Conservation (phyloP, 257 asterid genomes). For the Cruciata laevipes region DNA sequence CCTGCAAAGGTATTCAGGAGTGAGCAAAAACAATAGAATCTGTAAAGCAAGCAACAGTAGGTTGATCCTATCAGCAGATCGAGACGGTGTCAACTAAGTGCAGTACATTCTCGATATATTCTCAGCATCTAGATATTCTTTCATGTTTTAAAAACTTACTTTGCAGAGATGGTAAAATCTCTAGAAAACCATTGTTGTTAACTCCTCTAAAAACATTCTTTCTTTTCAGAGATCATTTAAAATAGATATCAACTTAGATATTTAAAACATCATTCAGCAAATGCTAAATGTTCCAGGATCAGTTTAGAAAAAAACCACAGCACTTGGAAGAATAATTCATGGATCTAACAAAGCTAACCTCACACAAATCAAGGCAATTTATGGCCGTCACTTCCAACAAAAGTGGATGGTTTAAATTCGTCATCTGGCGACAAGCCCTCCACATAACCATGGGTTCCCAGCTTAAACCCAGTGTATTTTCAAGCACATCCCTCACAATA, state of each 20-base stretch:
- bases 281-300: background rate
- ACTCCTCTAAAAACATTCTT: no score
- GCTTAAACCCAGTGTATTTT: conserved; percentile 63
- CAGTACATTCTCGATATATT: no score
- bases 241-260: background rate
- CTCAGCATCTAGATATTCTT: background rate
- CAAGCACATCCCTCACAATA: conserved; percentile 64
- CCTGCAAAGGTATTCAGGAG: conserved; percentile 3
- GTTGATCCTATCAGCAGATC: background rate
- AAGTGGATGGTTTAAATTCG: conserved; percentile 23
- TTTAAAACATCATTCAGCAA: background rate
- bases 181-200: no score
- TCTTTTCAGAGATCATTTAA: no score
- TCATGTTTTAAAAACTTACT: no score
- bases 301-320: background rate
- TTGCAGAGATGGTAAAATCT: no score
- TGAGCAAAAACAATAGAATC: background rate
- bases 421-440: conserved; percentile 77
- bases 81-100: background rate
- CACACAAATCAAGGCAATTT: conserved; percentile 76
- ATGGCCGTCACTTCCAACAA: conserved; percentile 49
- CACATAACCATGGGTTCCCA: conserved; percentile 99
- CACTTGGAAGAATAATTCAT: background rate
- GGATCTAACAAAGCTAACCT: conserved; percentile 56
- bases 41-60: background rate